Percentiles rank a stretch among this genome's conserved stretches.
phyloP scores from a whole-genome alignment of 352 stramenopile species.

The Peronospora farinosa region DNA sequence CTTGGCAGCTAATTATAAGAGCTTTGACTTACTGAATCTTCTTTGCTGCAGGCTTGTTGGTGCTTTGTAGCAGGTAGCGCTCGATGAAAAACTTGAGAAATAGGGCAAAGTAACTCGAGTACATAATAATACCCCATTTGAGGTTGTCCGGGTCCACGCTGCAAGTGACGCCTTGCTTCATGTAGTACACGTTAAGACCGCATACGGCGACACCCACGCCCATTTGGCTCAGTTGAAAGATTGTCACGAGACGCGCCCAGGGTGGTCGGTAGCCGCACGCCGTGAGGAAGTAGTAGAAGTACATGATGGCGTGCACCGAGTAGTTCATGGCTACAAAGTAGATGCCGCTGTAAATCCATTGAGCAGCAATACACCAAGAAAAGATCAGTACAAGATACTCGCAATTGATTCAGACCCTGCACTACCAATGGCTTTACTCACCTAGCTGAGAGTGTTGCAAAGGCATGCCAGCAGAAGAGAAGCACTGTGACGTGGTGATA shows the following conservation, averaged over 20 bases:
- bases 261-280: slow-evolving; percentile 71
- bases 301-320: slow-evolving; percentile 96
- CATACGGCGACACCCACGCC: slow-evolving; percentile 70
- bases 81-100: slow-evolving; percentile 91
- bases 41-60: slow-evolving; percentile 39
- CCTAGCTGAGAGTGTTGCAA: slow-evolving; percentile 86
- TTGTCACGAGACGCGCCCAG: slow-evolving; percentile 81
- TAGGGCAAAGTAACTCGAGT: slow-evolving; percentile 90
- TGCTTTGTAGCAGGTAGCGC: slow-evolving; percentile 65
- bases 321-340: slow-evolving; percentile 99
- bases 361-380: slow-evolving; percentile 4
- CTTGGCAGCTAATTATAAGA: slow-evolving; percentile 5
- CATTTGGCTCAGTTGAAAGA: slow-evolving; percentile 89
- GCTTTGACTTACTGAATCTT: slow-evolving; percentile 32
- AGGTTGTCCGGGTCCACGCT: slow-evolving; percentile 80
- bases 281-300: slow-evolving; percentile 93
- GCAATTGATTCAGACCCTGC: slow-evolving; percentile 4
- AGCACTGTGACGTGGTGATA: slow-evolving; percentile 98
- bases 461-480: slow-evolving; percentile 96
- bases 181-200: slow-evolving; percentile 71
- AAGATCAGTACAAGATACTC: slow-evolving; percentile 16
- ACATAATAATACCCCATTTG: slow-evolving; percentile 90
- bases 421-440: slow-evolving; percentile 16
- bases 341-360: slow-evolving; percentile 57
- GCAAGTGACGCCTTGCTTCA: slow-evolving; percentile 60